These are phyloP conservation scores for Gnetum montanum DNA, from an alignment of 75 land plant species.

Conservation along the genomic window DNA sequence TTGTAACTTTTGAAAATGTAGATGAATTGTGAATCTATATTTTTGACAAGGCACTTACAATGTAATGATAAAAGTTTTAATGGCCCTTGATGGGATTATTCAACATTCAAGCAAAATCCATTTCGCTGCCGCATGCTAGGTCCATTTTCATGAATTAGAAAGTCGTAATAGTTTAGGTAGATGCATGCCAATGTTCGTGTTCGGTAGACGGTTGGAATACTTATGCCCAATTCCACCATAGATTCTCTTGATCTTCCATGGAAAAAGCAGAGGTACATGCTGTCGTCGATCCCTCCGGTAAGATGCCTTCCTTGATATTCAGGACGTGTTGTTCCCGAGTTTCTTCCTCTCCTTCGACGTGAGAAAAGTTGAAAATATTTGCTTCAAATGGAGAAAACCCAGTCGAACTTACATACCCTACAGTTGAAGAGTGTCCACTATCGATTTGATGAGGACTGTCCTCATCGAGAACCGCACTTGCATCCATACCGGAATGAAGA, in stretches of 20 bases:
- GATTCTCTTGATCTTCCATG: constrained; percentile 1
- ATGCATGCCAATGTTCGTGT: no score
- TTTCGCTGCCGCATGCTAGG: no score
- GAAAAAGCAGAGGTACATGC: not conserved
- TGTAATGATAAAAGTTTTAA: no score
- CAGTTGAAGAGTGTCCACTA: constrained; percentile 2
- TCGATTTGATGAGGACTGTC: constrained; percentile 1
- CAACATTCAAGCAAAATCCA: no score
- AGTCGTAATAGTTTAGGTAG: no score
- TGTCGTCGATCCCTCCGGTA: not conserved
- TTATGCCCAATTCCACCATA: constrained; percentile 2
- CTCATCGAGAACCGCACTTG: not conserved
- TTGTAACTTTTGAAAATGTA: no score
- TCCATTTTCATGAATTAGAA: no score
- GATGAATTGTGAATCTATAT: no score
- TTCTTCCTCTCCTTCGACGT: not conserved
- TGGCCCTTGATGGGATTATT: no score
- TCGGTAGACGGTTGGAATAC: no score
- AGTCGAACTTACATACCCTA: not conserved
- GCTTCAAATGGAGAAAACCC: not conserved
- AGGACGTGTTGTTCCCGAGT: not conserved
- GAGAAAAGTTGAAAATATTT: not conserved
- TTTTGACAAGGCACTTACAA: no score
- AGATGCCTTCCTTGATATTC: not conserved
- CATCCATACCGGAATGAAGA: not conserved